Evolutionary conservation across 495 filamentous ascomycete genomes (phyloP).

Genomic region (Aspergillus nanangensis): DNA sequence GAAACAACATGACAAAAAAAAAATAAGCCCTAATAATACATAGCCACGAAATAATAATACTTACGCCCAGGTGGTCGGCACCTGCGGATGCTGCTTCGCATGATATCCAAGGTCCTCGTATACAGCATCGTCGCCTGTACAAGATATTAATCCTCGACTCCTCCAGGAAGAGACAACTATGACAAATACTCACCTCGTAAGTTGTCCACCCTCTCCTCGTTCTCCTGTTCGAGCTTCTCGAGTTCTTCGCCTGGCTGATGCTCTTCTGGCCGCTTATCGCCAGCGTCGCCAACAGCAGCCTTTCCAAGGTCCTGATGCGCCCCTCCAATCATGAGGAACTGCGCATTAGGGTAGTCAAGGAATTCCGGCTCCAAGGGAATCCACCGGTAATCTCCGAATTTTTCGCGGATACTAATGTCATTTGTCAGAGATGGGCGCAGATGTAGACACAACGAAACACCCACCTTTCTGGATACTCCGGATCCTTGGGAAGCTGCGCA

Average conservation of each 20-base stretch:
- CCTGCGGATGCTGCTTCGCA: conserved; percentile 45
- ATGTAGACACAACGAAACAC: background rate
- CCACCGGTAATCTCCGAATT: conserved; percentile 75
- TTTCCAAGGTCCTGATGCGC: conserved; percentile 55
- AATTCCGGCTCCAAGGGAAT: conserved; percentile 67
- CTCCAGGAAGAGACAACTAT: background rate
- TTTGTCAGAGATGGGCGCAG: conserved; percentile 1
- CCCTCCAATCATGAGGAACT: conserved; percentile 81
- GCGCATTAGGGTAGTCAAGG: conserved; percentile 72
- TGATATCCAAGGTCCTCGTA: conserved; percentile 50
- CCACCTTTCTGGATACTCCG: conserved; percentile 71
- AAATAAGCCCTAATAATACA: too few species aligned
- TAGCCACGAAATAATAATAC: background rate
- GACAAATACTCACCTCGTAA: conserved; percentile 40
- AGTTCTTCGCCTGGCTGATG: conserved; percentile 57
- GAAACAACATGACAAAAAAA: background rate
- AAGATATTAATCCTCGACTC: conserved; percentile 1
- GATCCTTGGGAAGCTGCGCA: conserved; percentile 57
- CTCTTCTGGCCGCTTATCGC: conserved; percentile 54
- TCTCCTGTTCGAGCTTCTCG: conserved; percentile 57
- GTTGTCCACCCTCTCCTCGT: conserved; percentile 54
- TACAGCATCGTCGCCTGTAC: conserved; percentile 44
- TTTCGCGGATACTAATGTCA: conserved; percentile 56
- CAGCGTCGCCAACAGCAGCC: conserved; percentile 54
- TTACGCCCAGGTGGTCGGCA: conserved; percentile 47